These are phyloP conservation scores for Cutaneotrichosporon cyanovorans DNA, from an alignment of 1,284 basidiomycete species.

Conservation along the genomic window DNA sequence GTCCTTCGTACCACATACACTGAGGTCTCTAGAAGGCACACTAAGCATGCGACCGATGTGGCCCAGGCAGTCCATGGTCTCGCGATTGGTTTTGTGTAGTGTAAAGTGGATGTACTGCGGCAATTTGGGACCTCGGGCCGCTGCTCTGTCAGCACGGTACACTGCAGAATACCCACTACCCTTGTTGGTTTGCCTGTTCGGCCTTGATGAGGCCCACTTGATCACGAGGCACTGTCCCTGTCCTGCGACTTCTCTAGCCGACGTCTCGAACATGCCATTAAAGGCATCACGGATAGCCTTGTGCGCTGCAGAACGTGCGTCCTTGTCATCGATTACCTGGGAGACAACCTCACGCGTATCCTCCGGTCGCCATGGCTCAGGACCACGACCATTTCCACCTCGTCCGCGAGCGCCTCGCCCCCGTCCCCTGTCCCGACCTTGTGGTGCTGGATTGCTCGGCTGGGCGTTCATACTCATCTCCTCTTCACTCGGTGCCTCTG, in stretches of 20 bases:
- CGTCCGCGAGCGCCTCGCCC: slow-evolving; percentile 25
- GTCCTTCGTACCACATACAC: slow-evolving; percentile 94
- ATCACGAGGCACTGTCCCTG: slow-evolving; percentile 32
- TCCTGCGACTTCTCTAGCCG: slow-evolving; percentile 24
- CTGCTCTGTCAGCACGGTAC: background rate
- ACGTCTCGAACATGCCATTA: slow-evolving; percentile 68
- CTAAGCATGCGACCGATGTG: slow-evolving; percentile 70
- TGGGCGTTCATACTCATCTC: slow-evolving; percentile 27
- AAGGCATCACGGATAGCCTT: slow-evolving; percentile 73
- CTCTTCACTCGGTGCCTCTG: slow-evolving; percentile 32
- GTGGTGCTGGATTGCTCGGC: slow-evolving; percentile 6
- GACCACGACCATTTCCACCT: slow-evolving; percentile 14
- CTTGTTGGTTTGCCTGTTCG: background rate
- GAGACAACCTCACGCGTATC: slow-evolving; percentile 70
- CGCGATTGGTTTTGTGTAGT: slow-evolving; percentile 93
- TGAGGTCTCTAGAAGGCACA: slow-evolving; percentile 67
- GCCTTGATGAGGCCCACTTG: slow-evolving; percentile 28
- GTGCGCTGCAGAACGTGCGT: slow-evolving; percentile 72
- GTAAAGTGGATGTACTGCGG: slow-evolving; percentile 90
- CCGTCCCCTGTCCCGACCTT: slow-evolving; percentile 4
- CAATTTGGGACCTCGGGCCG: slow-evolving; percentile 13
- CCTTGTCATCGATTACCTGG: slow-evolving; percentile 75
- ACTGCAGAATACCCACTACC: background rate
- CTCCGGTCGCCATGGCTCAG: slow-evolving; percentile 29
- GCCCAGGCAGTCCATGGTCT: slow-evolving; percentile 87